Conservation (phyloP, 352 stramenopile genomes). For the Phytophthora tubulina region DNA sequence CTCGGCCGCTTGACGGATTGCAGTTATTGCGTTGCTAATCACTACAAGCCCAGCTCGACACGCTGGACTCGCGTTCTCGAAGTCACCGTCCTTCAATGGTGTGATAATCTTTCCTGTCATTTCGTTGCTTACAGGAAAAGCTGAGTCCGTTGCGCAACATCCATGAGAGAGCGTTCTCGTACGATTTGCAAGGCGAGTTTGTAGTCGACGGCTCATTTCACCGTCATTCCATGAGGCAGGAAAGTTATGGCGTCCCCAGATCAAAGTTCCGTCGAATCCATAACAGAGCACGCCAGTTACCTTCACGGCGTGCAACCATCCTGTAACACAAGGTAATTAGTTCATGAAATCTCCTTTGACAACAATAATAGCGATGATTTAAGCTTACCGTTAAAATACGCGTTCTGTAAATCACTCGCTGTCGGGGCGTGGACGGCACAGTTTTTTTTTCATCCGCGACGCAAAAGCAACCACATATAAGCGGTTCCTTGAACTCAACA, state of each 20-base stretch:
- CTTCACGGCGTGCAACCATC: slow-evolving; percentile 9
- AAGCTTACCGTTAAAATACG: slow-evolving; percentile 18
- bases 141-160: slow-evolving; percentile 15
- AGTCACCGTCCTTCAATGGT: slow-evolving; percentile 9
- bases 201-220: slow-evolving; percentile 9
- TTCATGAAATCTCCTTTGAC: too few species aligned
- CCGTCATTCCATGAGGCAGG: slow-evolving; percentile 18
- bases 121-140: slow-evolving; percentile 12
- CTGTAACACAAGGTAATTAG: background rate
- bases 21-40: slow-evolving; percentile 6
- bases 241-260: slow-evolving; percentile 16
- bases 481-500: slow-evolving; percentile 1
- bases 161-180: background rate
- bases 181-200: background rate
- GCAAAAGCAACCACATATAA: slow-evolving; percentile 15
- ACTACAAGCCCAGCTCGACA: slow-evolving; percentile 3
- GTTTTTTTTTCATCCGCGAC: slow-evolving; percentile 3
- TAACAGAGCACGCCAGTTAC: slow-evolving; percentile 15
- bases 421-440: slow-evolving; percentile 7
- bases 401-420: slow-evolving; percentile 11
- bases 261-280: slow-evolving; percentile 14
- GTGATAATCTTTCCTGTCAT: slow-evolving; percentile 11
- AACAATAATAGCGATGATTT: too few species aligned
- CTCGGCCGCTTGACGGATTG: slow-evolving; percentile 14
- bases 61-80: slow-evolving; percentile 12